Evolutionary conservation across 345 rosid genomes (phyloP).

Genomic region (Noccaea bulbosa): DNA sequence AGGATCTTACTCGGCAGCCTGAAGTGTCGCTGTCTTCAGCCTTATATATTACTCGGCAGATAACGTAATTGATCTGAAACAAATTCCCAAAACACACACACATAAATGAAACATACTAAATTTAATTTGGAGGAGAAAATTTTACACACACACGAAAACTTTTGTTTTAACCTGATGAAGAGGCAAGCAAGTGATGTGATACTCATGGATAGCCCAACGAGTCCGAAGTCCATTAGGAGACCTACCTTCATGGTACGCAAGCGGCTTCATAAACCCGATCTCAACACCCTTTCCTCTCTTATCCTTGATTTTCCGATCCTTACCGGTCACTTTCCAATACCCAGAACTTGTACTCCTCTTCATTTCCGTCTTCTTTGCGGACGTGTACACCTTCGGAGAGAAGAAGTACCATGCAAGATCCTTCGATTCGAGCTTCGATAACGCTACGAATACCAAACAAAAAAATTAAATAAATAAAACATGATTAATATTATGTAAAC

Average conservation of each 20-base stretch:
- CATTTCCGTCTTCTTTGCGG: slow-evolving; percentile 16
- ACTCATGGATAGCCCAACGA: slow-evolving; percentile 45
- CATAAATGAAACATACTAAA: no score
- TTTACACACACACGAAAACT: no score
- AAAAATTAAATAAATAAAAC: no score
- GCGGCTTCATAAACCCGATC: slow-evolving; percentile 52
- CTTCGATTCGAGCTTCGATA: slow-evolving; percentile 17
- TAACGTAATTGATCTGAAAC: slow-evolving; percentile 30
- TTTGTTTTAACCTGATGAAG: neutral
- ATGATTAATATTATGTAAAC: no score
- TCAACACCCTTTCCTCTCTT: neutral
- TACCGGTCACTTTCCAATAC: slow-evolving; percentile 54
- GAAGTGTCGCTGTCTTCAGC: slow-evolving; percentile 21
- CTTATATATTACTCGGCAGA: slow-evolving; percentile 35
- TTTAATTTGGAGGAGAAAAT: no score
- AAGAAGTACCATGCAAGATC: slow-evolving; percentile 55
- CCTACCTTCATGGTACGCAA: slow-evolving; percentile 42
- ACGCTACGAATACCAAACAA: slow-evolving; percentile 1
- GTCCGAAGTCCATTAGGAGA: slow-evolving; percentile 18
- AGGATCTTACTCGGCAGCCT: no score
- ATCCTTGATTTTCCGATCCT: slow-evolving; percentile 36
- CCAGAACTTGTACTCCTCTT: slow-evolving; percentile 49
- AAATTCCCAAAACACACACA: neutral
- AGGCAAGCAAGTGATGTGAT: slow-evolving; percentile 41
- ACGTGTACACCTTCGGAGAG: slow-evolving; percentile 13